Base-by-base conservation (phyloP, 805 yeast species). In the Maudiozyma bulderi region DNA sequence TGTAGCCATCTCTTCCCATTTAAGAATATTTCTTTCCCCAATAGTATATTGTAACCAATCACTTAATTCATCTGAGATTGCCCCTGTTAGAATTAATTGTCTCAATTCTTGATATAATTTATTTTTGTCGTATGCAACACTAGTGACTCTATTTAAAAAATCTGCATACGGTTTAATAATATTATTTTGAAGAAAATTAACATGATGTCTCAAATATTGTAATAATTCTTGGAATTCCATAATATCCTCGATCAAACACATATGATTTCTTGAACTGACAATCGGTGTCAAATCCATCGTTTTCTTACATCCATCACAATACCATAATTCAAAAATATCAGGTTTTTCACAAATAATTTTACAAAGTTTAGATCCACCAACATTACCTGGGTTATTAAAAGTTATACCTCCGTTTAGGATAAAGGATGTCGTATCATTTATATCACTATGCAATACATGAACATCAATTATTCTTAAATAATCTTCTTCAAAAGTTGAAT, bases 1-100 rank as follows among this genome's bases (percentile, higher is more conserved):
- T 6, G 13, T 10, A 3, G 26, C 26, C 4, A 39, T 11, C 30
- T 26, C 15, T 33, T 67, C 65, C 76, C 87, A 76, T 54, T 77
- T 70, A 52, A 75, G 77, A 15, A 77, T 60, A 31, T 86, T 86
- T 52, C 84, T 68, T 52, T 82, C 88, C 0, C 86, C 89, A 34
- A 84, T 67, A 44, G 80, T 78, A 54, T 82, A 81, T 26, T 77
- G 72, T 58, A 85, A 67, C 80, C 81, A 84, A 49, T 78, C 80
- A 50, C 72, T 73, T 1, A 78, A 66, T 0, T 70, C 63, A 11
- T 67, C 70, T 1, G 79, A 72, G 50, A 81, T 69, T 46, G 76
- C 67, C 1, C 84, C 84, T 0, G 85, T 77, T 58, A 54, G 67
- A 62, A 51, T 50, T 30, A 53, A 51, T 14, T 47, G 51, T 34